These are phyloP conservation scores for Fusarium abutilonis DNA, from an alignment of 2,329 filamentous ascomycete genomes.

Conservation along the genomic window DNA sequence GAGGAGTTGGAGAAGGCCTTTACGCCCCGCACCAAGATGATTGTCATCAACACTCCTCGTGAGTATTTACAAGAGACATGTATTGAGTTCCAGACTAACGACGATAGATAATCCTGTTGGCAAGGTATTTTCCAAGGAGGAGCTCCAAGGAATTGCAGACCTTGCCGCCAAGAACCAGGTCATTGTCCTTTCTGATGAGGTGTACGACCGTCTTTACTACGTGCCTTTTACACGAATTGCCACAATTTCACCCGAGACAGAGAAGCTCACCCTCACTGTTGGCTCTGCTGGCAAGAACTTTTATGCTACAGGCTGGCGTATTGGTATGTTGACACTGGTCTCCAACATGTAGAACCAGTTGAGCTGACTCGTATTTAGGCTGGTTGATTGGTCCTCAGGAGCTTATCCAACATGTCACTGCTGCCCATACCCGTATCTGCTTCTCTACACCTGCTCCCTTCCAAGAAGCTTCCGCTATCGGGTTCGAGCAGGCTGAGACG, in stretches of 20 bases:
- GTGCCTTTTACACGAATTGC: conserved; percentile 93
- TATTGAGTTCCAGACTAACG: conserved; percentile 17
- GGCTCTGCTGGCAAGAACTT: conserved; percentile 98
- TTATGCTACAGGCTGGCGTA: conserved; percentile 96
- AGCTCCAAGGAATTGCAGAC: conserved; percentile 85
- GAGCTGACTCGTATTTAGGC: conserved; percentile 54
- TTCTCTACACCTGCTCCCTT: conserved; percentile 93
- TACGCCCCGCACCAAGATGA: conserved; percentile 91
- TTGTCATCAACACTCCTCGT: conserved; percentile 83
- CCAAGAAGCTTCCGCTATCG: conserved; percentile 93
- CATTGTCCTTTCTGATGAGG: conserved; percentile 90
- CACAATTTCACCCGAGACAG: conserved; percentile 89
- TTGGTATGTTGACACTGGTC: conserved; percentile 58
- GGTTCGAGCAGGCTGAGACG: conserved; percentile 88
- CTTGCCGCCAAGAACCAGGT: conserved; percentile 93
- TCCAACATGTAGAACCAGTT: accelerated
- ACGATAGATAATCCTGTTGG: conserved; percentile 86
- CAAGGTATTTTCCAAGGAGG: conserved; percentile 88
- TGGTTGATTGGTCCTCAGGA: conserved; percentile 92
- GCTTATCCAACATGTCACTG: conserved; percentile 89
- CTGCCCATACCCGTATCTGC: conserved; percentile 95
- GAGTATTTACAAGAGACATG: conserved; percentile 23
- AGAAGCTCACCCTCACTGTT: conserved; percentile 88
- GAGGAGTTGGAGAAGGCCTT: conserved; percentile 82
- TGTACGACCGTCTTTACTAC: conserved; percentile 96